These are phyloP conservation scores for Leptomonas pyrrhocoris DNA, from an alignment of 208 protist species.

Conservation along the genomic window DNA sequence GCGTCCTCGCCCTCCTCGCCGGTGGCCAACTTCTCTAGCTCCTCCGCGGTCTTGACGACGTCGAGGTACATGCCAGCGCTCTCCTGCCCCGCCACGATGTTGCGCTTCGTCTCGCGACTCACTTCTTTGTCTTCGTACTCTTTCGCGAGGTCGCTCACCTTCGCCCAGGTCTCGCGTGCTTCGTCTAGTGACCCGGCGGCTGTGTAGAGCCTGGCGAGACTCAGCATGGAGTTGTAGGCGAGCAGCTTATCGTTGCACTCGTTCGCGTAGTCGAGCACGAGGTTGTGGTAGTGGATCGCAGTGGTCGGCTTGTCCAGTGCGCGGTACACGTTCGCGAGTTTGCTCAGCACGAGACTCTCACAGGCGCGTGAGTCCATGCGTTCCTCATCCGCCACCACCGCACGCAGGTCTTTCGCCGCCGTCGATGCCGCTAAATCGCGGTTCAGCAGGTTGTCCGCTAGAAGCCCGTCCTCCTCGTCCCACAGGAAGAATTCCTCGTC, in stretches of 20 bases:
- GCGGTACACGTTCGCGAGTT: conserved; percentile 79
- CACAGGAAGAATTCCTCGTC: conserved; percentile 42
- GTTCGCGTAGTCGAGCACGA: conserved; percentile 73
- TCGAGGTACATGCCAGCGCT: conserved; percentile 68
- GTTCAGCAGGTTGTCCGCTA: conserved; percentile 33
- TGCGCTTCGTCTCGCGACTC: conserved; percentile 83
- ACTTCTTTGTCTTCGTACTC: conserved; percentile 87
- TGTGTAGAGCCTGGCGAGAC: conserved; percentile 80
- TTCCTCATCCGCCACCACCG: conserved; percentile 56
- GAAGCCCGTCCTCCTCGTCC: conserved; percentile 41
- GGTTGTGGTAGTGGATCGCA: conserved; percentile 78
- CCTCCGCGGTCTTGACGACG: conserved; percentile 71
- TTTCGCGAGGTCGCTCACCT: conserved; percentile 79
- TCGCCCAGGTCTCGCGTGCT: conserved; percentile 71
- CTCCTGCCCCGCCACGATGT: conserved; percentile 77
- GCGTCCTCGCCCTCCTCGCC: conserved; percentile 73
- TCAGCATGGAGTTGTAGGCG: conserved; percentile 78
- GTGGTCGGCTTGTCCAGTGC: conserved; percentile 71
- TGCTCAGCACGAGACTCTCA: conserved; percentile 72
- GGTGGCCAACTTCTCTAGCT: conserved; percentile 66
- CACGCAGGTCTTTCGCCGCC: conserved; percentile 40
- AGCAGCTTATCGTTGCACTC: conserved; percentile 73
- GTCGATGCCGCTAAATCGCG: conserved; percentile 32
- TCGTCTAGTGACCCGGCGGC: conserved; percentile 43
- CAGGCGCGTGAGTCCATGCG: conserved; percentile 53